Base-by-base conservation (phyloP, 768 basidiomycete species). In the Kwoniella botswanensis region DNA sequence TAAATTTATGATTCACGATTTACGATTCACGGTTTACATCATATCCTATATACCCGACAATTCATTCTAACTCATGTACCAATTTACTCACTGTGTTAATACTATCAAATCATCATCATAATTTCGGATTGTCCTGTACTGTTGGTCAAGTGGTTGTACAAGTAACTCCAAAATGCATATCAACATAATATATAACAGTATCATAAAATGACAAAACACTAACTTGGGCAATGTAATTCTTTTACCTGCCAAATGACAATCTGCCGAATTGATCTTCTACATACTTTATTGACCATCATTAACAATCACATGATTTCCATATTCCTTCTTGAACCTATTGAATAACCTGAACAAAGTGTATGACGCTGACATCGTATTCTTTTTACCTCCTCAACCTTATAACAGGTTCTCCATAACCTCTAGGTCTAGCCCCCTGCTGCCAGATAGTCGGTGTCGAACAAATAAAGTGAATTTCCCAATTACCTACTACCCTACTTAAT, bases 391-490 rank as follows among this genome's bases (percentile, higher is more conserved):
- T 74, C 11, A 70, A 42, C 71, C 73, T 71, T 4, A 70, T 61
- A 13, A 70, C 75, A 13, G 79, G 79, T 68, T 81, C 79, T 7
- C 79, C 79, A 73, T 81, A 81, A 0, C 76, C 76, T 60, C 79
- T 73, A 0, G 79, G 77, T 61, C 77, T 77, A 10, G 76, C 76
- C 2, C 78, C 78, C 13, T 71, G 64, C 58, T 74, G 71, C 79
- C 79, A 81, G 11, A 81, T 42, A 4, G 79, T 81, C 43, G 79
- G 79, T 17, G 71, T 71, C 24, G 61, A 57, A 71, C 64, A 70
- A 11, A 79, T 69, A 53, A 81, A 79, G 60, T 79, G 77, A 13
- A 81, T 76, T 46, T 81, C 79, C 79, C 79, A 81, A 53, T 76
- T 72, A 1, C 74, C 76, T 18, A 63, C 21, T 44, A 63, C 62